Evolutionary conservation across 1,139 yeast genomes (phyloP).

Genomic region (Blastobotrys proliferans): DNA sequence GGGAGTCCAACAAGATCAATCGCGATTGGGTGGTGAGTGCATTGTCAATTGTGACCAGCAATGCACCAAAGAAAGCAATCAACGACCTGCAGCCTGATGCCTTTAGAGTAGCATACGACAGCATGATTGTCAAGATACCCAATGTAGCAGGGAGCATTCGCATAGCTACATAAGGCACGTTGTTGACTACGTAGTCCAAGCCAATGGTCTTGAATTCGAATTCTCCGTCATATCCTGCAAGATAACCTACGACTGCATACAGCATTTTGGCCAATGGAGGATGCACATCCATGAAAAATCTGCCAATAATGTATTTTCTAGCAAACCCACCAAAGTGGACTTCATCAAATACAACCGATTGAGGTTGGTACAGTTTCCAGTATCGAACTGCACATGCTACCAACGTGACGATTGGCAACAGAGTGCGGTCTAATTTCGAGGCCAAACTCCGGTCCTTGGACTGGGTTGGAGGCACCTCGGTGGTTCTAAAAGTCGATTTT

Average conservation of each 20-base stretch:
- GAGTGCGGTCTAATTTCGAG: constrained; percentile 24
- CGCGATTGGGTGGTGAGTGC: constrained; percentile 85
- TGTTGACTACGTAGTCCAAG: constrained; percentile 64
- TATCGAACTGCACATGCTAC: constrained; percentile 58
- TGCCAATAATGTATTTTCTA: constrained; percentile 56
- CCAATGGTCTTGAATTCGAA: constrained; percentile 92
- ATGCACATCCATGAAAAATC: constrained; percentile 88
- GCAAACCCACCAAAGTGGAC: constrained; percentile 69
- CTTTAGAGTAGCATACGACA: constrained; percentile 77
- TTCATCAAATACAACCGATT: constrained; percentile 93
- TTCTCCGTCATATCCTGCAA: constrained; percentile 83
- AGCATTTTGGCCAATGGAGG: constrained; percentile 96
- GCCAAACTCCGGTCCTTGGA: constrained; percentile 31
- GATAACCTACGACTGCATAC: constrained; percentile 86
- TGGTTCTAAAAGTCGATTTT: constrained; percentile 38
- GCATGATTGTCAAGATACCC: constrained; percentile 75
- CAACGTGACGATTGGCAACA: constrained; percentile 49
- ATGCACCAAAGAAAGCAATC: constrained; percentile 64
- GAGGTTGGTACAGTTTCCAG: constrained; percentile 59
- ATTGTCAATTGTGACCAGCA: constrained; percentile 74
- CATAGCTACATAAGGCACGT: constrained; percentile 87
- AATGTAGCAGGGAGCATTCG: constrained; percentile 78
- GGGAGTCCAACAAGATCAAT: constrained; percentile 85
- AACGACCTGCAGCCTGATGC: constrained; percentile 82
- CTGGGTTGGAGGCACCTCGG: constrained; percentile 44